Base-by-base conservation (phyloP, 345 rosid species). In the Hirschfeldia incana region DNA sequence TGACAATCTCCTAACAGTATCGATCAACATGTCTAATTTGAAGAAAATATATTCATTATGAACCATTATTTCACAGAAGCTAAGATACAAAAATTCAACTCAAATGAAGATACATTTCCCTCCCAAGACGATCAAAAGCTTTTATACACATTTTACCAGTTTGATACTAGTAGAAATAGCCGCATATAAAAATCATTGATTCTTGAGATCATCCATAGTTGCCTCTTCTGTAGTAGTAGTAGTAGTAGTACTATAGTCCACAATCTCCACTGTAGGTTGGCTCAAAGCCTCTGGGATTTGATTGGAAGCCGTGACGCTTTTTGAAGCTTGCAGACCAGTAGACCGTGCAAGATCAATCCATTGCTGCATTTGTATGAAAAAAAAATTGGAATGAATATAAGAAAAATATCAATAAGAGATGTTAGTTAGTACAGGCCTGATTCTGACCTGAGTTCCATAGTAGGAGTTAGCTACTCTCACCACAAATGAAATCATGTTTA, bases 291-390 rank as follows among this genome's bases (percentile, higher is more conserved):
- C 90, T 27, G 85, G 77, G 51, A 82, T 73, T 76, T 81, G 73
- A 78, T 81, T 67, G 64, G 92, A 55, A 28, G 89, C 65, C 66
- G 78, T 17, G 51, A 78, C 78, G 28, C 71, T 81, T 78, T 86
- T 92, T 81, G 79, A 83, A 76, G 89, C 79, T 82, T 94, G 97
- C 81, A 94, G 84, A 44, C 93, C 98, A 12, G 92, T 86, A 75
- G 82, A 85, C 49, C 93, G 91, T 28, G 98, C 98, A 66, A 94
- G 97, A 83, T 94, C 98, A 65, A 94, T 49, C 98, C 98, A 92
- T 94, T 94, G 98, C 97, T 94, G 90, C 80, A 60, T 15, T 65
- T 83, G 75, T 72, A 57, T 70, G 58, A 28, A 16, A 74, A 13
- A 46, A 51, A 46, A 2, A 29, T 27, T 33, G 49, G 26, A 72